Conservation (phyloP, 306 rosid species). For the Trichosanthes cucumerina region DNA sequence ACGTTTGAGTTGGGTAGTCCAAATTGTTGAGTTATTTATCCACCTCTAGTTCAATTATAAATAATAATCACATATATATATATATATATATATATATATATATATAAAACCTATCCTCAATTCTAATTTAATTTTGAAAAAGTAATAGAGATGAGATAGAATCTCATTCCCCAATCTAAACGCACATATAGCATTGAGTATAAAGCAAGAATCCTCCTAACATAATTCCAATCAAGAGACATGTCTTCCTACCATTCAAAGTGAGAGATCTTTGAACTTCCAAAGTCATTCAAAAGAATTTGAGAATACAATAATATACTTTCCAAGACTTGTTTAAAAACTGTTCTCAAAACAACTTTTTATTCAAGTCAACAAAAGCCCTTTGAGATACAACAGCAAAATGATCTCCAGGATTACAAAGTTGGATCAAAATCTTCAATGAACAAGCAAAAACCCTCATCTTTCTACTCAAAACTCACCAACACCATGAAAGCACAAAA, state of each 20-base stretch:
- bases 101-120: too few species aligned
- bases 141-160: neutral
- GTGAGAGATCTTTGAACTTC: neutral
- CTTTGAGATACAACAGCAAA: constrained; percentile 6
- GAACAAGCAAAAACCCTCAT: constrained; percentile 14
- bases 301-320: neutral
- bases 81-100: too few species aligned
- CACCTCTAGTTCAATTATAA: too few species aligned
- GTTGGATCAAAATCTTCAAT: constrained; percentile 21
- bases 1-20: too few species aligned
- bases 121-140: neutral
- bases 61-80: too few species aligned
- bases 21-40: too few species aligned
- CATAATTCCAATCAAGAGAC: neutral
- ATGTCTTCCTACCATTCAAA: neutral
- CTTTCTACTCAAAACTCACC: constrained; percentile 13
- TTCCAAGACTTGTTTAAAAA: neutral
- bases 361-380: neutral
- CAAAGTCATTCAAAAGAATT: neutral
- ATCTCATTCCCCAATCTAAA: neutral
- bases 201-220: neutral
- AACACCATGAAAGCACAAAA: constrained; percentile 24
- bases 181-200: neutral
- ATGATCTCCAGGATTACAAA: constrained; percentile 4
- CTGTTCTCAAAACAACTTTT: neutral